Conservation (phyloP, 805 yeast species). For the Tetrapisispora pingtungensis region DNA sequence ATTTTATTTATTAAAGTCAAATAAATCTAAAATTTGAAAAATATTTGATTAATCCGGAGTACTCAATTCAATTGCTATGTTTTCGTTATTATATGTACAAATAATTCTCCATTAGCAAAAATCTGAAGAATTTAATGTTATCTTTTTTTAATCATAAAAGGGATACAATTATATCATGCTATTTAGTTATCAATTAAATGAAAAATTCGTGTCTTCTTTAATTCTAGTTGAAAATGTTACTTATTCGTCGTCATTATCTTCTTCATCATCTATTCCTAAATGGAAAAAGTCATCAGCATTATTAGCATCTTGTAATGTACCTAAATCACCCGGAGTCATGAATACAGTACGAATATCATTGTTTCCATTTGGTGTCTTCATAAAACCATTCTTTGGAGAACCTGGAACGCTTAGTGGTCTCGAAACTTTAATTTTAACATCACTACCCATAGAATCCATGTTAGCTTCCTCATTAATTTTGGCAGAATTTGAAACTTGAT, state of each 20-base stretch:
- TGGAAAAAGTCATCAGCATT: conserved; percentile 71
- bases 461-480: conserved; percentile 10
- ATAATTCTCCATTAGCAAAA: too few species aligned
- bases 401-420: conserved; percentile 95
- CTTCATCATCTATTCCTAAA: conserved; percentile 24
- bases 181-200: too few species aligned
- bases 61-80: too few species aligned
- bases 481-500: conserved; percentile 14
- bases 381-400: conserved; percentile 47
- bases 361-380: conserved; percentile 10
- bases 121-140: too few species aligned
- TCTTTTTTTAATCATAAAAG: not conserved
- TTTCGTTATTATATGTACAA: too few species aligned
- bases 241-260: conserved; percentile 16
- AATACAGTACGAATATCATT: conserved; percentile 35
- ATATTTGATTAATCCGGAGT: too few species aligned
- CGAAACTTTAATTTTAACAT: conserved; percentile 57
- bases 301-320: conserved; percentile 82
- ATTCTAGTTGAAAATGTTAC: too few species aligned
- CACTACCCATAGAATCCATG: conserved; percentile 24
- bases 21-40: too few species aligned
- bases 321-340: conserved; percentile 97
- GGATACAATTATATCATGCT: not conserved
- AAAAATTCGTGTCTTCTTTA: too few species aligned
- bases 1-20: too few species aligned